A percentile compares a stretch with the other conserved stretches of the same genome.
These are phyloP conservation scores for Terfezia boudieri DNA, from an alignment of 495 filamentous ascomycete species.

Conservation along the genomic window DNA sequence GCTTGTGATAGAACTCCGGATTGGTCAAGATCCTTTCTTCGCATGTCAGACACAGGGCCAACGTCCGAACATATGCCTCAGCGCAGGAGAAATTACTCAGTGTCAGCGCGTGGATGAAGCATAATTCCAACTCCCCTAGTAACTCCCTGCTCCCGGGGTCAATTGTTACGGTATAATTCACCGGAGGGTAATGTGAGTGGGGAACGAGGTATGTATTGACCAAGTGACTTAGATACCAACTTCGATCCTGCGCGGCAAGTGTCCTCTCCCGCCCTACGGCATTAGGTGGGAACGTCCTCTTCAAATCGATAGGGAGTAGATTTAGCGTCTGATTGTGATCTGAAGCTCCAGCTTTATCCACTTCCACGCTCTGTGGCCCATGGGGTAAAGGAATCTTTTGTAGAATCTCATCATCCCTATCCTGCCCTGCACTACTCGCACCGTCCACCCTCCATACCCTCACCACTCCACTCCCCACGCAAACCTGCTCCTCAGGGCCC, in stretches of 20 bases:
- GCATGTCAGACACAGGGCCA: slow-evolving; percentile 49
- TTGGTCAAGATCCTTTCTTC: slow-evolving; percentile 32
- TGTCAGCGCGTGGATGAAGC: slow-evolving; percentile 58
- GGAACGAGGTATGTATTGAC: slow-evolving; percentile 19
- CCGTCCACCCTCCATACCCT: not conserved
- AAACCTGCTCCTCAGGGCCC: not conserved
- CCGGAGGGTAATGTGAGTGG: too few species aligned
- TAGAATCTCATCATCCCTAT: not conserved
- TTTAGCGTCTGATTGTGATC: slow-evolving; percentile 1
- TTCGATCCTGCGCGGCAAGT: slow-evolving; percentile 43
- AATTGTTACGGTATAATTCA: not conserved
- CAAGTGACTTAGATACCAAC: slow-evolving; percentile 41
- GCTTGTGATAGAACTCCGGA: slow-evolving; percentile 34
- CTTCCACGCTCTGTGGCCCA: not conserved
- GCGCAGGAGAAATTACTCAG: slow-evolving; percentile 69
- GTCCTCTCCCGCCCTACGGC: slow-evolving; percentile 51
- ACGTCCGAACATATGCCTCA: slow-evolving; percentile 67
- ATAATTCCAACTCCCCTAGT: slow-evolving; percentile 71
- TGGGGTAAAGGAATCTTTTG: not conserved
- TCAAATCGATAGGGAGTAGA: slow-evolving; percentile 11
- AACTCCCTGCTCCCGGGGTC: slow-evolving; percentile 26
- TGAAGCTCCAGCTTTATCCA: slow-evolving; percentile 3
- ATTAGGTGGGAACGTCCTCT: slow-evolving; percentile 41
- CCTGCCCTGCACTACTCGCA: not conserved
- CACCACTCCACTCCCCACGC: not conserved